Percentiles rank a stretch among this genome's conserved stretches.
Conservation (phyloP, 208 protist genomes). For the Leishmania amazonensis region DNA sequence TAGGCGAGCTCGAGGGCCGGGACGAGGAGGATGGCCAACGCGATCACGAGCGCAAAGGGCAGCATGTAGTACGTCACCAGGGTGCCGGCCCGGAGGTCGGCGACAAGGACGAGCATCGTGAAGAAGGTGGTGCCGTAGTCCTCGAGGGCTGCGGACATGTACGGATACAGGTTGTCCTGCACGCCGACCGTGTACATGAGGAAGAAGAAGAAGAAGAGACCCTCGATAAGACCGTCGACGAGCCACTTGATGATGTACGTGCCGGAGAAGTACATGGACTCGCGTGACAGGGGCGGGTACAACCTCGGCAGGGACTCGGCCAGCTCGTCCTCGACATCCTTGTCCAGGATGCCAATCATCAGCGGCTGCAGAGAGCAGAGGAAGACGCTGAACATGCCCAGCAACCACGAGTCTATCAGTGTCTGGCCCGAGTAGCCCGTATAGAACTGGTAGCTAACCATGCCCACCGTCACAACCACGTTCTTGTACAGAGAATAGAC, state of each 20-base stretch:
- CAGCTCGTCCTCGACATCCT: constrained; percentile 86
- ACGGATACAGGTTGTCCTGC: constrained; percentile 55
- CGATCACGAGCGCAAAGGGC: constrained; percentile 35
- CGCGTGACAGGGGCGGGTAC: constrained; percentile 63
- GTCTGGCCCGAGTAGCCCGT: constrained; percentile 85
- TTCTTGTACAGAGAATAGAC: constrained; percentile 97
- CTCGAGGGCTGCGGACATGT: constrained; percentile 45
- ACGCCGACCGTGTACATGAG: constrained; percentile 46
- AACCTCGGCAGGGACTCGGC: constrained; percentile 69
- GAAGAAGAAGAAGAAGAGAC: constrained; percentile 58
- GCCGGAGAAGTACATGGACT: constrained; percentile 76
- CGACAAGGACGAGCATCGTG: constrained; percentile 66
- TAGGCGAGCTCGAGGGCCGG: constrained; percentile 51
- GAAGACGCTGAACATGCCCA: constrained; percentile 82
- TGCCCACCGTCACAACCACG: constrained; percentile 78
- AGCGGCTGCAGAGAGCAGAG: constrained; percentile 85
- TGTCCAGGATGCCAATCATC: constrained; percentile 81
- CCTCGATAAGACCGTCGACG: constrained; percentile 59
- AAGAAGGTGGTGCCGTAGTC: constrained; percentile 76
- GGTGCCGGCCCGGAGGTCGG: constrained; percentile 53
- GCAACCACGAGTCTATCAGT: constrained; percentile 86
- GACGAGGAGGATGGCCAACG: constrained; percentile 36
- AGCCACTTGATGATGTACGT: constrained; percentile 72
- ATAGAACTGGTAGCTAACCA: constrained; percentile 85
- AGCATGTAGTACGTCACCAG: constrained; percentile 62